Percentiles rank a stretch among this genome's conserved stretches.
Conservation (phyloP, 139 green algal genomes). For the Coccomyxa sp. region DNA sequence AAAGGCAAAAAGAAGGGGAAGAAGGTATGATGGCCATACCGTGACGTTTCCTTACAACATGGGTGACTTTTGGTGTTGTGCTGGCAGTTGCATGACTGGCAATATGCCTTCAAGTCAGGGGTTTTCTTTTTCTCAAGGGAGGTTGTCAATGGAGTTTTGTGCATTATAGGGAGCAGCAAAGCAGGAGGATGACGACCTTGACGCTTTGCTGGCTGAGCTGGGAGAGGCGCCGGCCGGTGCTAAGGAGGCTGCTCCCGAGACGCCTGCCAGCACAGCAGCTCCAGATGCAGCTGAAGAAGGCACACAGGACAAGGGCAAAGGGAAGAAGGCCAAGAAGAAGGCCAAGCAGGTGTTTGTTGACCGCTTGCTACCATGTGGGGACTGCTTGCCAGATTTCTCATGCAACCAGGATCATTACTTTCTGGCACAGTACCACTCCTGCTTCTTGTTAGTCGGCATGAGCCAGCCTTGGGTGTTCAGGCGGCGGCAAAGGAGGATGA, state of each 20-base stretch:
- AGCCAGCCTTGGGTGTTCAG: neutral
- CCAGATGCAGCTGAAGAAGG: constrained; percentile 12
- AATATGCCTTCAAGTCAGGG: too few relatives aligned
- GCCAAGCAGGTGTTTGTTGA: neutral
- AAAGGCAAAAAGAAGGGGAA: constrained; percentile 34
- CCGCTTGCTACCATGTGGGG: neutral
- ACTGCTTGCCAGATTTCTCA: too few relatives aligned
- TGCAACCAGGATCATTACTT: neutral
- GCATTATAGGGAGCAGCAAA: neutral
- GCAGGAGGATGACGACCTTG: constrained; percentile 22
- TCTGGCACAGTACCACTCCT: neutral
- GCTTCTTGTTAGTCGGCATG: neutral
- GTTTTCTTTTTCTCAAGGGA: too few relatives aligned
- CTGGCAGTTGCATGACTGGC: too few relatives aligned
- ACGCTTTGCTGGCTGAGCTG: constrained; percentile 52
- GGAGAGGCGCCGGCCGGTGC: constrained; percentile 18
- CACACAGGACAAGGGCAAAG: neutral
- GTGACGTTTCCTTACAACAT: too few relatives aligned
- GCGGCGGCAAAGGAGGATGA: constrained; percentile 30
- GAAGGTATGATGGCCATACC: neutral
- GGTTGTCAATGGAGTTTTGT: too few relatives aligned
- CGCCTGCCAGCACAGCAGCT: neutral
- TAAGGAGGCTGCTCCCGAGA: constrained; percentile 7
- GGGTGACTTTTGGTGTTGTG: too few relatives aligned
- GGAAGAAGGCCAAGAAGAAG: constrained; percentile 24